Percentiles rank a stretch among this genome's conserved stretches.
phyloP scores from a whole-genome alignment of 2,329 filamentous ascomycete species.

The Venturia nashicola region DNA sequence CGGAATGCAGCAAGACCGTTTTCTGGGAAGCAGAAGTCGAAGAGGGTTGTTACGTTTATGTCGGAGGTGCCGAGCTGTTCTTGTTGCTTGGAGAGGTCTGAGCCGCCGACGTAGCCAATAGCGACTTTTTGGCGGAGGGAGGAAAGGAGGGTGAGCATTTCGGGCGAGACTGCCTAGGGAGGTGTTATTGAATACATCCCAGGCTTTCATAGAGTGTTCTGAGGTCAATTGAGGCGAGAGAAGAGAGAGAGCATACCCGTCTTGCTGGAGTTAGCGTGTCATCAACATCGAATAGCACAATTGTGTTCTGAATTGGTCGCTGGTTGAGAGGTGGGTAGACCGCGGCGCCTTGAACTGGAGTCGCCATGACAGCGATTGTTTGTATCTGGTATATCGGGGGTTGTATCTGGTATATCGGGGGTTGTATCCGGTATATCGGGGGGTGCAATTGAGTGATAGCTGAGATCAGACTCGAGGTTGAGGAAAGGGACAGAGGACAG shows the following conservation, averaged over 20 bases:
- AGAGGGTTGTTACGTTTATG: conserved; percentile 65
- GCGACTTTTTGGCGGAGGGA: conserved; percentile 75
- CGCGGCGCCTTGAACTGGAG: conserved; percentile 29
- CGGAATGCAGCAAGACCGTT: conserved; percentile 91
- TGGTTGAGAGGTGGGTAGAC: conserved; percentile 64
- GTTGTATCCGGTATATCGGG: not conserved
- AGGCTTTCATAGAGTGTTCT: not conserved
- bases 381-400: not conserved
- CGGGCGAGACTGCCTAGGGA: conserved; percentile 52
- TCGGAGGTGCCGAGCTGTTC: conserved; percentile 72
- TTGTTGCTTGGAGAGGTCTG: conserved; percentile 85
- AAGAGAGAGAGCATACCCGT: conserved; percentile 39
- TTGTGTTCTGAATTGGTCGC: conserved; percentile 82
- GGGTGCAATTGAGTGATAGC: not conserved
- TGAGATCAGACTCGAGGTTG: not conserved
- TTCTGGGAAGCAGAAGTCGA: conserved; percentile 96
- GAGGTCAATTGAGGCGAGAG: not conserved
- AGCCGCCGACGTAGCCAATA: conserved; percentile 87
- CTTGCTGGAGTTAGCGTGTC: conserved; percentile 78
- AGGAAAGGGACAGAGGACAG: not conserved
- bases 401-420: not conserved
- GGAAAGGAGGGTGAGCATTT: conserved; percentile 73
- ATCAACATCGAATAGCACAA: conserved; percentile 94
- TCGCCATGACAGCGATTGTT: not conserved
- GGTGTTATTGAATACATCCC: conserved; percentile 12